phyloP scores from a whole-genome alignment of 2,329 filamentous ascomycete species.

The Diaporthe ampelina region DNA sequence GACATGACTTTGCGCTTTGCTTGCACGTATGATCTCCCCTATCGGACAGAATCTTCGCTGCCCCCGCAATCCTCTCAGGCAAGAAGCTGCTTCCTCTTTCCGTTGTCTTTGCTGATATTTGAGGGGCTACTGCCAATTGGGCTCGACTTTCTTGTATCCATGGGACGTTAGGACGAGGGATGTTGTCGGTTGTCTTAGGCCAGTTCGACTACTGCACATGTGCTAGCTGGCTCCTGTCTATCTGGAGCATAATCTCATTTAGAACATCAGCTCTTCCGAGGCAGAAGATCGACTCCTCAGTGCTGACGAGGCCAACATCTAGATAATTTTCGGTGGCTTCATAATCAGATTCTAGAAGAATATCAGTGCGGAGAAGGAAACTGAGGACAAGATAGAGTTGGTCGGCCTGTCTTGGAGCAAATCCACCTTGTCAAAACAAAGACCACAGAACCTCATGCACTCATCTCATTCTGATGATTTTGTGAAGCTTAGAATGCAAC shows the following conservation, averaged over 20 bases:
- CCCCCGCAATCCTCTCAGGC: neutral
- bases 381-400: neutral
- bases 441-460: neutral
- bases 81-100: neutral
- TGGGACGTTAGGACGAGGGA: too few relatives aligned
- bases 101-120: neutral
- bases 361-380: neutral
- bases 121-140: neutral
- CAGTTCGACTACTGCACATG: neutral
- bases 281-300: too few relatives aligned
- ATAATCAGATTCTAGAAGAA: neutral
- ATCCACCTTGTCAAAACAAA: neutral
- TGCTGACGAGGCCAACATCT: neutral
- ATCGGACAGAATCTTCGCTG: neutral
- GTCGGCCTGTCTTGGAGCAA: neutral
- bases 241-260: neutral
- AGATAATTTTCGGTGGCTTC: neutral
- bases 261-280: too few relatives aligned
- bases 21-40: neutral
- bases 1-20: too few relatives aligned
- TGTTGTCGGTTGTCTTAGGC: neutral
- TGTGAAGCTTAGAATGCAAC: neutral
- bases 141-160: neutral
- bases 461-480: neutral
- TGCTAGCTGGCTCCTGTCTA: neutral